Base-by-base conservation (phyloP, 192 early-diverging fungal genomes). In the Backusella liffmaniae region DNA sequence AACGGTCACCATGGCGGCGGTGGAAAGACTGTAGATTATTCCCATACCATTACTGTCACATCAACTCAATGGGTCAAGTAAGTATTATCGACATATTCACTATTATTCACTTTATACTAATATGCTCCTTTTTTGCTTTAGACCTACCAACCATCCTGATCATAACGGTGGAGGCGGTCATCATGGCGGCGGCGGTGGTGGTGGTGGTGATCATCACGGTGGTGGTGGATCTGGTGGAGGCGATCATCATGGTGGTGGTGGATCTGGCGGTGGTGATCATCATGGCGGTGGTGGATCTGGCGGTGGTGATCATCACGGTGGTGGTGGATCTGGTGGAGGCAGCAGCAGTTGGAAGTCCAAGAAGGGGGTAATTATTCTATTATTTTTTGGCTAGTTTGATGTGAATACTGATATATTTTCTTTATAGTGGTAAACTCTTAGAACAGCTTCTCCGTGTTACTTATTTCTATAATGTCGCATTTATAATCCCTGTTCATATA, bases 401-500 rank as follows among this genome's bases (percentile, higher is more conserved):
- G 42, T 13, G 3, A 44, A 44, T 44, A 44, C 42, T 44, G 3
- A 44, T 3, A 13, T 44, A 44, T 44, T 10, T 13, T 44, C 9
- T 44, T 13, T 44, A 44, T 13, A 44, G 46, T 49, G 56, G 56
- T 62, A 62, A 62, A 62, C 56, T 29, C 21, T 62, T 7, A 62
- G 56, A 62, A 62, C 56, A 62, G 56, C 56, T 62, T 10, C 23
- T 29, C 26, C 56, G 26, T 62, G 56, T 13, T 62, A 62, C 21
- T 62, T 62, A 62, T 62, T 29, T 13, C 9, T 29, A 29, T 62
- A 62, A 62, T 62, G 10, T 62, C 23, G 29, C 56, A 62, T 29
- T 9, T 23, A 62, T 62, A 62, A 62, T 62, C 56, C 56, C 56
- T 62, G 56, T 62, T 62, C 56, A 62, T 62, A 62, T 62, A 62